Conservation (phyloP, 192 early-diverging fungal species). For the Coemansia sp. region DNA sequence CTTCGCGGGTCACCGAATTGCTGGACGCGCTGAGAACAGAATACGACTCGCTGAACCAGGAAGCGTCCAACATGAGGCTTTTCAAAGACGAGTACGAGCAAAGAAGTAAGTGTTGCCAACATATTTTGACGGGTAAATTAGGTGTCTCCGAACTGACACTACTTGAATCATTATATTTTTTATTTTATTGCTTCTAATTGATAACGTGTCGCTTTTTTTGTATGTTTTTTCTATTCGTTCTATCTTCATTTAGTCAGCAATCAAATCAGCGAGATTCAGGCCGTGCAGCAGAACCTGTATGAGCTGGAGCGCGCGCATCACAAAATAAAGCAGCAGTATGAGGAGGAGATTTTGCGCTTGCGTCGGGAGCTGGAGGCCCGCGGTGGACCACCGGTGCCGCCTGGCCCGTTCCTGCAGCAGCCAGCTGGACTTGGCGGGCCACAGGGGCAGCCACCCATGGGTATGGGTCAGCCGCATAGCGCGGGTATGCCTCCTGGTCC, state of each 20-base stretch:
- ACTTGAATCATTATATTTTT: no score
- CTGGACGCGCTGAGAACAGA: constrained; percentile 80
- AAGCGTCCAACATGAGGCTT: constrained; percentile 66
- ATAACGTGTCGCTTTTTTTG: no score
- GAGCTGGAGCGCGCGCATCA: constrained; percentile 84
- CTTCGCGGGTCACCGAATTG: constrained; percentile 69
- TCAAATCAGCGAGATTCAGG: constrained; percentile 80
- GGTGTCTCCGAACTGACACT: neutral
- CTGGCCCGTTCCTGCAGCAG: constrained; percentile 57
- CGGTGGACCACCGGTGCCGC: constrained; percentile 55
- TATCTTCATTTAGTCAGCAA: constrained; percentile 57
- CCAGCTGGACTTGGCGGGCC: constrained; percentile 64
- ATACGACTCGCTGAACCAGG: constrained; percentile 76
- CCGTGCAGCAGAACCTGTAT: constrained; percentile 71
- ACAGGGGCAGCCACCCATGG: constrained; percentile 58
- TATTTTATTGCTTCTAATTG: no score
- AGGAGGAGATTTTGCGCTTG: constrained; percentile 82
- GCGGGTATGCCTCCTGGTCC: constrained; percentile 41
- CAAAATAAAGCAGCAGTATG: constrained; percentile 78
- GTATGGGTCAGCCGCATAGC: constrained; percentile 33
- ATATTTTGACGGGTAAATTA: neutral
- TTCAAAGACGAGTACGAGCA: constrained; percentile 88
- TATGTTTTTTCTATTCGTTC: neutral
- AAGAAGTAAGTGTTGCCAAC: constrained; percentile 75
- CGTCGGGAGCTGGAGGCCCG: constrained; percentile 81